Evolutionary conservation across 495 filamentous ascomycete species (phyloP), one percentile per base, ranked within the genome.

Genomic region (Aspergillus wentii): DNA sequence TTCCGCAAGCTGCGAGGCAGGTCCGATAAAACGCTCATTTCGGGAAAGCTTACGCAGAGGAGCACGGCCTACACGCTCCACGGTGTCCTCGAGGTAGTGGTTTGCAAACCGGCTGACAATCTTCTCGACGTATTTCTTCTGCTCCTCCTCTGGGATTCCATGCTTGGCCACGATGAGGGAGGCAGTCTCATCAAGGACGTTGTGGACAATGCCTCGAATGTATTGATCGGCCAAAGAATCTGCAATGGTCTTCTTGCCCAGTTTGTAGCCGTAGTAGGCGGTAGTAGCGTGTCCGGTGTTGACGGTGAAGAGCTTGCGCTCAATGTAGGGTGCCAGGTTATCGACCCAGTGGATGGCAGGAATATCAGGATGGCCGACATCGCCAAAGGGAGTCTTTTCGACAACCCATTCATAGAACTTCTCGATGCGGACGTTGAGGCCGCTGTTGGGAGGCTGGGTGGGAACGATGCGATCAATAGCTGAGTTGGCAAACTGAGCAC

Each of bases 321-420:
- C 90, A 54, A 97, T 96, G 73, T 88, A 98, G 35, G 92, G 92
- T 55, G 79, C 73, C 17, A 98, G 76, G 71, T 96, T 78, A 47
- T 86, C 80, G 30, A 96, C 94, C 79, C 85, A 94, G 59, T 91
- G 80, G 57, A 98, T 82, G 33, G 90, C 92, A 37, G 89, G 62
- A 59, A 98, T 87, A 23, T 80, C 64, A 2, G 87, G 88, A 41
- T 77, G 77, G 23, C 69, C 70, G 22, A 64, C 57, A 27, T 74
- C 68, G 38, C 76, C 67, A 67, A 95, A 96, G 0, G 88, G 90
- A 2, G 76, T 81, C 53, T 75, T 60, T 52, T 98, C 92, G 30
- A 96, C 89, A 8, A 89, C 92, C 92, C 92, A 98, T 64, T 98
- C 92, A 71, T 84, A 94, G 78, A 95, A 98, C 64, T 86, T 87